A percentile compares a stretch with the other conserved stretches of the same genome.
Evolutionary conservation across 23 red algal genomes (phyloP).

Genomic region (Cyanidium caldarium): DNA sequence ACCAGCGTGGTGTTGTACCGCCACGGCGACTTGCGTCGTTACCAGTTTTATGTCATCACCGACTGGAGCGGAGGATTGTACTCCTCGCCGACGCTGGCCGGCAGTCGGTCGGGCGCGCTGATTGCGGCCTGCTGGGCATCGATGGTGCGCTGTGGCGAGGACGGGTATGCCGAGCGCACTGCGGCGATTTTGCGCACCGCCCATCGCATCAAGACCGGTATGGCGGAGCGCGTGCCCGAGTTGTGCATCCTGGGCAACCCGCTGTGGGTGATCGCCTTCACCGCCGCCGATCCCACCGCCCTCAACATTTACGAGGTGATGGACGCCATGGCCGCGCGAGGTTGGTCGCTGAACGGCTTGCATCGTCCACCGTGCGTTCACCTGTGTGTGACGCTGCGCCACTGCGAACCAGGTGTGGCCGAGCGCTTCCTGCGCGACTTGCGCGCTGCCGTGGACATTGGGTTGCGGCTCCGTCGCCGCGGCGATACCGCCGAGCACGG

Average conservation of each 20-base stretch:
- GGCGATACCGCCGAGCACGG: not conserved
- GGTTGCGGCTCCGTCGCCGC: not conserved
- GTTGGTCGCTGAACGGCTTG: not conserved
- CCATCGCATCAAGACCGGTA: not conserved
- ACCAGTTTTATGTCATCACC: not conserved
- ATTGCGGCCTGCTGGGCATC: slow-evolving; percentile 3
- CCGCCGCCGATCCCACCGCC: not conserved
- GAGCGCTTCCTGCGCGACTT: not conserved
- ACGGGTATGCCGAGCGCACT: not conserved
- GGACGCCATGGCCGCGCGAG: not conserved
- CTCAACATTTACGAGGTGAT: not conserved
- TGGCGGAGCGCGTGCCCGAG: not conserved
- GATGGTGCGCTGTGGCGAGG: not conserved
- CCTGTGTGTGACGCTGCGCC: not conserved
- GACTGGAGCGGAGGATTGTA: not conserved
- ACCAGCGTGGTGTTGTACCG: not conserved
- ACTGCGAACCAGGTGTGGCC: not conserved
- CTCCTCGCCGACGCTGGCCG: not conserved
- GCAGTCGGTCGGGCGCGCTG: not conserved
- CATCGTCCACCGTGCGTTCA: not conserved
- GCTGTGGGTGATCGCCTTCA: slow-evolving; percentile 5
- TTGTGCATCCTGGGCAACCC: not conserved
- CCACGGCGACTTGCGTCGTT: not conserved
- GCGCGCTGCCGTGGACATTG: not conserved
- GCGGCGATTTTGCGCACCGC: not conserved